These are phyloP conservation scores for Ustilago loliicola DNA, from an alignment of 1,284 basidiomycete species.

Conservation along the genomic window DNA sequence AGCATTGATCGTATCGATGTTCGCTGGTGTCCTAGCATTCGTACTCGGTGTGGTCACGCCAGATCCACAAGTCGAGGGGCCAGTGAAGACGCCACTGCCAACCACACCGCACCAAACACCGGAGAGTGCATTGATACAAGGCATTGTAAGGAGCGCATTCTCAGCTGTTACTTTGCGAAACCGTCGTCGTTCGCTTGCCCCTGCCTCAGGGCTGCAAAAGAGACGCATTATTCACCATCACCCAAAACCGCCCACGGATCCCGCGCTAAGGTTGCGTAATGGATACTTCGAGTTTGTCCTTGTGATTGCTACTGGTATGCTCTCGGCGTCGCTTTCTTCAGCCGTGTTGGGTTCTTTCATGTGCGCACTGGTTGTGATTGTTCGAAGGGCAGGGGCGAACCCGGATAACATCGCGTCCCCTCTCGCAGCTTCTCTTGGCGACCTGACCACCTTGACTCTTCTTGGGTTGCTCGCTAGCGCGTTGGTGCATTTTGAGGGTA, in stretches of 20 bases:
- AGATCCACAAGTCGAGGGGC: constrained; percentile 27
- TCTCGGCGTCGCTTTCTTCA: constrained; percentile 84
- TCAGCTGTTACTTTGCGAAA: constrained; percentile 28
- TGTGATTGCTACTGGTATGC: constrained; percentile 89
- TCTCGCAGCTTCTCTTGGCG: constrained; percentile 90
- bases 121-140: constrained; percentile 37
- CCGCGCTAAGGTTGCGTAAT: constrained; percentile 65
- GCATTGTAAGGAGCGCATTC: constrained; percentile 36
- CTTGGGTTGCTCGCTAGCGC: constrained; percentile 69
- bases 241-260: constrained; percentile 65
- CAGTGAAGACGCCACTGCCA: constrained; percentile 15
- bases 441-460: constrained; percentile 81
- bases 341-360: constrained; percentile 90
- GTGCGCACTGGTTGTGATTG: constrained; percentile 85
- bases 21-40: constrained; percentile 86
- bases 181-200: constrained; percentile 35
- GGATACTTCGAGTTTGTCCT: constrained; percentile 78
- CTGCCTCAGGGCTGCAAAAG: constrained; percentile 21
- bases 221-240: constrained; percentile 68
- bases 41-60: constrained; percentile 74
- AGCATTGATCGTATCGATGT: constrained; percentile 87
- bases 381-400: constrained; percentile 81
- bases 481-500: constrained; percentile 70
- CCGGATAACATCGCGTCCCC: constrained; percentile 97
- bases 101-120: constrained; percentile 21